phyloP scores from a whole-genome alignment of 2,329 filamentous ascomycete genomes.

The Aureobasidium sp. region DNA sequence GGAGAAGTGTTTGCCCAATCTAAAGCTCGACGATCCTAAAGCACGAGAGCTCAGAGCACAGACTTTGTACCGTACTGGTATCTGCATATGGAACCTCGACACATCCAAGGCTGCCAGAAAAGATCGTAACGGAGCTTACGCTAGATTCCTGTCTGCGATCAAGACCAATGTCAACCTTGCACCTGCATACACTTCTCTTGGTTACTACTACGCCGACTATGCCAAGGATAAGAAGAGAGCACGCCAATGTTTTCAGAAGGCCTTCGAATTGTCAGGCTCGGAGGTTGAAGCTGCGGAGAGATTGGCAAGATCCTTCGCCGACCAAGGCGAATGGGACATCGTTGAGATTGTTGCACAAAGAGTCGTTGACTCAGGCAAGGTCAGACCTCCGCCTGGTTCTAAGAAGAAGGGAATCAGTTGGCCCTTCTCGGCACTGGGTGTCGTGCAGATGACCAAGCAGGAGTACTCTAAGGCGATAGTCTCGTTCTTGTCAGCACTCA shows the following conservation, averaged over 20 bases:
- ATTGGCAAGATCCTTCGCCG: conserved; percentile 77
- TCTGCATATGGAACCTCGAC: conserved; percentile 81
- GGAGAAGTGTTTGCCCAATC: conserved; percentile 57
- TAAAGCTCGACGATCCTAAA: conserved; percentile 56
- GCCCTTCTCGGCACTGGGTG: conserved; percentile 89
- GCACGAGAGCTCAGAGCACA: conserved; percentile 71
- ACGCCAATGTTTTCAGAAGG: conserved; percentile 91
- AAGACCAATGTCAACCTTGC: conserved; percentile 84
- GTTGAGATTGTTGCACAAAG: conserved; percentile 88
- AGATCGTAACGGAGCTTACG: conserved; percentile 74
- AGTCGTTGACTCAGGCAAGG: conserved; percentile 90
- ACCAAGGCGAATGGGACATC: conserved; percentile 90
- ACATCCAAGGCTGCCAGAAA: conserved; percentile 67
- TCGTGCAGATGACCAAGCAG: conserved; percentile 90
- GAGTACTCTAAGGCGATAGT: conserved; percentile 83
- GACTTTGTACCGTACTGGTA: conserved; percentile 78
- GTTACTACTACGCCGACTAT: conserved; percentile 87
- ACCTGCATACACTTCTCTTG: conserved; percentile 83
- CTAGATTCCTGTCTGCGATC: conserved; percentile 73
- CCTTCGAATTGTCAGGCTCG: conserved; percentile 81
- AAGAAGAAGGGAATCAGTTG: conserved; percentile 91
- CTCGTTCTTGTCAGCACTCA: conserved; percentile 82
- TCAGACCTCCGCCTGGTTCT: conserved; percentile 81
- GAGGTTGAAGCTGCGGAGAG: conserved; percentile 84
- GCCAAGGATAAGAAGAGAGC: conserved; percentile 79